Base-by-base conservation (phyloP, 148 eudicot species). In the Silene latifolia region DNA sequence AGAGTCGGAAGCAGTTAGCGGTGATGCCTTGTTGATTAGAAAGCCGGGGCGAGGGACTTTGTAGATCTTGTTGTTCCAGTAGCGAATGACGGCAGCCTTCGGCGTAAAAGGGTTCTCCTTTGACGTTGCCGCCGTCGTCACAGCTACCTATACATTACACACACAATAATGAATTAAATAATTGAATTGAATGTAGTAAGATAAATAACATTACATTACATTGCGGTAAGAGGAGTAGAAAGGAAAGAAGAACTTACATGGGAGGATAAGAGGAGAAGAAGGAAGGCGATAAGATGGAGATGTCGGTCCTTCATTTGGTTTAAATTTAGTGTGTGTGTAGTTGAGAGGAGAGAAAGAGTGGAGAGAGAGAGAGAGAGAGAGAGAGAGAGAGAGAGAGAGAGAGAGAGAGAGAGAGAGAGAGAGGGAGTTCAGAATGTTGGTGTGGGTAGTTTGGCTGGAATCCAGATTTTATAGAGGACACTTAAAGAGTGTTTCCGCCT, bases 31-130 rank as follows among this genome's bases (percentile, higher is more conserved):
- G 27, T 72, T 48, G 32, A 93, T 63, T 0, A 93, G 75, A 76
- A 93, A 91, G 18, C 72, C 73, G 32, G 98, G 87, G 58, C 86
- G 83, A 20, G 94, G 91, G 10, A 86, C 87, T 24, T 87, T 91
- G 51, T 92, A 84, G 87, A 91, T 86, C 83, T 84, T 82, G 79
- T 87, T 89, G 59, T 81, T 93, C 97, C 97, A 93, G 89, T 93
- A 91, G 7, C 97, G 87, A 44, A 84, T 81, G 64, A 86, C 72
- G 35, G 69, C 84, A 0, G 90, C 98, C 48, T 82, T 85, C 3
- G 94, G 94, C 4, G 91, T 76, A 77, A 93, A 89, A 7, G 98
- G 98, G 75, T 83, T 86, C 11, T 80, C 86, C 65, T 74, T 76
- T 13, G 81, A 71, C 0, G 75, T 29, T 0, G 65, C 60, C 3